Conservation (phyloP, 73 alveolate genomes). For the Loxodes magnus region DNA sequence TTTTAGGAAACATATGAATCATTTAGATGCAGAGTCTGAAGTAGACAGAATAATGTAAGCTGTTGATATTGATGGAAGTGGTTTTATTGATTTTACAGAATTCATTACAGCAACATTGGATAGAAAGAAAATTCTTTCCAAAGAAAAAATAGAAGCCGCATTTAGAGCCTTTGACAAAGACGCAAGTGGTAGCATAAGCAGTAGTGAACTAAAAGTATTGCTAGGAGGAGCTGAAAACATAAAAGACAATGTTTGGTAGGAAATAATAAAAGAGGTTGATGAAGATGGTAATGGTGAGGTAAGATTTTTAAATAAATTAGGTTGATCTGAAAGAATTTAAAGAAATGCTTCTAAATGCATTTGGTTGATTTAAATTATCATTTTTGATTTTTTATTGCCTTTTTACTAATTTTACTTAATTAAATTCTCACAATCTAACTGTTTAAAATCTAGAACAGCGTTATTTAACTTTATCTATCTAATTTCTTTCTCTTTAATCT, state of each 20-base stretch:
- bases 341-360: too few relatives aligned
- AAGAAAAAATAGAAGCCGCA: slow-evolving; percentile 48
- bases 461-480: too few relatives aligned
- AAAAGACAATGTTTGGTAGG: slow-evolving; percentile 49
- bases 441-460: too few relatives aligned
- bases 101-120: slow-evolving; percentile 60
- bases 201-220: slow-evolving; percentile 46
- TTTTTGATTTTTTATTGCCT: too few relatives aligned
- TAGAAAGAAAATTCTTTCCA: slow-evolving; percentile 26
- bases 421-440: too few relatives aligned
- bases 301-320: too few relatives aligned
- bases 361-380: too few relatives aligned
- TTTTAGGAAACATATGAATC: slow-evolving; percentile 6
- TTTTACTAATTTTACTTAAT: too few relatives aligned
- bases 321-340: slow-evolving; percentile 4
- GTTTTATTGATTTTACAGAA: slow-evolving; percentile 66
- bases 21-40: slow-evolving; percentile 22
- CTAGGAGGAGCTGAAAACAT: slow-evolving; percentile 27
- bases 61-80: slow-evolving; percentile 48
- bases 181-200: slow-evolving; percentile 50
- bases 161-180: slow-evolving; percentile 56
- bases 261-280: slow-evolving; percentile 60
- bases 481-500: too few relatives aligned
- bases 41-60: slow-evolving; percentile 26
- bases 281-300: slow-evolving; percentile 45